Evolutionary conservation across 192 early-diverging fungal genomes (phyloP).

Genomic region (Coemansia sp.): DNA sequence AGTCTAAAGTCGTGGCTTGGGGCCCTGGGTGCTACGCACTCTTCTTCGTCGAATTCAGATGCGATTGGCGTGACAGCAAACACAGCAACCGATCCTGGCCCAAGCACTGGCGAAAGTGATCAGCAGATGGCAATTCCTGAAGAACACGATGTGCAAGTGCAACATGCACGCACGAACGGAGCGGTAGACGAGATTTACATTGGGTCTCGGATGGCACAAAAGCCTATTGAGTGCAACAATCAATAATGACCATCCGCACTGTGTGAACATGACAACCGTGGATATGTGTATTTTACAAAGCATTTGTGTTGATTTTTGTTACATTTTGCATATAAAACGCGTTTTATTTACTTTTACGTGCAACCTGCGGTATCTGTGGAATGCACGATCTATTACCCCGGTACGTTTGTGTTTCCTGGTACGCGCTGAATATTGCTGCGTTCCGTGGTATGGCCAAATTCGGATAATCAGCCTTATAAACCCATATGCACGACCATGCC

Average conservation of each 20-base stretch:
- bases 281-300: not conserved
- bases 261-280: too few relatives aligned
- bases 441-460: too few relatives aligned
- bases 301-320: not conserved
- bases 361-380: too few relatives aligned
- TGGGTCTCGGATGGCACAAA: constrained; percentile 24
- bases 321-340: not conserved
- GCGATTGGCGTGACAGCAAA: not conserved
- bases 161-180: not conserved
- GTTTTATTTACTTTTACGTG: not conserved
- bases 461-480: too few relatives aligned
- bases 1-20: constrained; percentile 41
- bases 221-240: constrained; percentile 46
- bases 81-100: not conserved
- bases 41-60: not conserved
- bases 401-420: too few relatives aligned
- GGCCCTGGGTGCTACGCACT: constrained; percentile 21
- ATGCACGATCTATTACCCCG: too few relatives aligned
- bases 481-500: too few relatives aligned
- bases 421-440: too few relatives aligned
- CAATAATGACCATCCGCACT: constrained; percentile 8
- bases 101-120: not conserved
- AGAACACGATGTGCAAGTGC: not conserved
- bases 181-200: constrained; percentile 37
- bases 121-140: not conserved